Percentiles rank a stretch among this genome's conserved stretches.
Evolutionary conservation across 148 eudicot species (phyloP).

Genomic region (Rhododendron ovatum): DNA sequence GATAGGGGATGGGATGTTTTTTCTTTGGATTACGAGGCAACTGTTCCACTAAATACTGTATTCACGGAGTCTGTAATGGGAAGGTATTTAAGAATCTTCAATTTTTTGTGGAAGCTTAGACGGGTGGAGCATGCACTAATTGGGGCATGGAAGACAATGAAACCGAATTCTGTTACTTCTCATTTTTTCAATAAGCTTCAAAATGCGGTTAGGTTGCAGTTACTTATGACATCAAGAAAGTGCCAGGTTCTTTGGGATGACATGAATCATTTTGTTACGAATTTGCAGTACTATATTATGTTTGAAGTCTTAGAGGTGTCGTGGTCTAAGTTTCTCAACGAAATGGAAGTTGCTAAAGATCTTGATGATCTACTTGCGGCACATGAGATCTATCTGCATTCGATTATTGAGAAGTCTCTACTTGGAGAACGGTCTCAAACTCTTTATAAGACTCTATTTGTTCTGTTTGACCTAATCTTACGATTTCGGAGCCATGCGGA

Average conservation of each 20-base stretch:
- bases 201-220: constrained; percentile 56
- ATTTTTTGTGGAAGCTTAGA: constrained; percentile 97
- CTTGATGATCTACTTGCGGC: constrained; percentile 96
- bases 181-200: constrained; percentile 64
- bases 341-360: constrained; percentile 94
- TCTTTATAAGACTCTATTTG: constrained; percentile 64
- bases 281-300: constrained; percentile 98
- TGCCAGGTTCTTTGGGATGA: constrained; percentile 98
- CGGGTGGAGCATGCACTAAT: constrained; percentile 94
- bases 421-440: constrained; percentile 81
- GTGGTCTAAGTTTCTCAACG: constrained; percentile 79
- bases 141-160: constrained; percentile 92
- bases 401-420: constrained; percentile 90
- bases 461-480: constrained; percentile 76
- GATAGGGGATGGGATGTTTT: constrained; percentile 99
- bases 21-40: constrained; percentile 89
- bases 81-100: constrained; percentile 76
- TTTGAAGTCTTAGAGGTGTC: constrained; percentile 99
- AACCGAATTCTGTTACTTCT: constrained; percentile 82
- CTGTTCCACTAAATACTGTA: constrained; percentile 78
- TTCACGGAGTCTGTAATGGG: constrained; percentile 93
- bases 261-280: constrained; percentile 94
- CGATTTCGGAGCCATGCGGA: constrained; percentile 85
- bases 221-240: constrained; percentile 68
- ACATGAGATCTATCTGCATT: constrained; percentile 90